Base-by-base conservation (phyloP, 2,329 filamentous ascomycete genomes). In the Colletotrichum limetticola region DNA sequence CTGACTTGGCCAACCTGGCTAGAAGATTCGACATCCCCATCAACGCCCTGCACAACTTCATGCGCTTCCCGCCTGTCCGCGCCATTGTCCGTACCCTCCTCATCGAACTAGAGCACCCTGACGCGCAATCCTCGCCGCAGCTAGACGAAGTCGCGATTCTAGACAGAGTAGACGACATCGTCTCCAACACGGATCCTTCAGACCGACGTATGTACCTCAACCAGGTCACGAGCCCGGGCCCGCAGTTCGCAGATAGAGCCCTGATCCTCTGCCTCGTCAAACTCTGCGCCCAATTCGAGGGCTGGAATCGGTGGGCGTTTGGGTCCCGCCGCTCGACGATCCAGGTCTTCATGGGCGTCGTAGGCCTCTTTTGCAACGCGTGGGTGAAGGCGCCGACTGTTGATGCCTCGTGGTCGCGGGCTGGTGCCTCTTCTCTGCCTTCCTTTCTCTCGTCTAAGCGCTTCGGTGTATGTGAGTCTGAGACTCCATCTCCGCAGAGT, bases 321-420 rank as follows among this genome's bases (percentile, higher is more conserved):
- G 66, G 60, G 3, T 16, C 16, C 24, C 19, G 24, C 4, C 55
- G 35, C 19, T 49, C 42, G 24, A 22, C n/a, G 1, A 14, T 63
- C 22, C n/a, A 30, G 24, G 60, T 70, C 2, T 19, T 72, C 19
- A 22, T 65, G 7, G 56, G 59, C 19, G 28, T 72, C 22, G 35
- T 72, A n/a, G 66, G 70, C 16, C 70, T 72, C 28, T 72, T 72
- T 8, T 64, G 70, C 66, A 60, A 70, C 4, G 70, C 70, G 14
- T 72, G 70, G 70, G 66, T 52, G 12, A 42, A 70, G 32, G 66
- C 66, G 4, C 70, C 70, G 6, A 24, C 30, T n/a, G 60, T 72
- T 22, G 59, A 70, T 46, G n/a, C 46, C 11, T 35, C 26, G n/a
- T 72, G 66, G 70, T 35, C 19, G n/a, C 70, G 59, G 30, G n/a